Evolutionary conservation across 1,284 basidiomycete genomes (phyloP), one percentile per base, ranked within the genome.

Genomic region (Rhodotorula sp.): DNA sequence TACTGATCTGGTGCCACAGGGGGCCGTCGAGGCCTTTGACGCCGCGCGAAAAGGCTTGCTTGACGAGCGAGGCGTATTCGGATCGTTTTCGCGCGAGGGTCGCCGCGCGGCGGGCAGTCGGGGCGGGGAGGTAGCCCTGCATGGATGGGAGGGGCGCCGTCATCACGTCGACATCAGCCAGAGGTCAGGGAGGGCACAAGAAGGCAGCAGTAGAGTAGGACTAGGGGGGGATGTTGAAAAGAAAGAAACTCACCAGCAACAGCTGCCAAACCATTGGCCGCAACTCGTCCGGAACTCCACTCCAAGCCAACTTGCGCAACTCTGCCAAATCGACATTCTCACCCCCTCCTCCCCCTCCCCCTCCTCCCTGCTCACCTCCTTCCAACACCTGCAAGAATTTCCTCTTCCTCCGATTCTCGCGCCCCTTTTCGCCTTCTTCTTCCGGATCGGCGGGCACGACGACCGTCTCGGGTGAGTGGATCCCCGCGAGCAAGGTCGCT

Each of bases 1-100:
- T 97, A 79, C 93, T 92, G 78, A 97, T 97, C 81, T 97, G 94
- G 82, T 97, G 94, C 95, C 95, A 97, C 80, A 97, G 94, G 82
- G 75, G 90, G 79, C 93, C 92, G 81, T 97, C 94, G 26, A 94
- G 85, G 0, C 89, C 87, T 62, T 89, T 88, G 34, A 87, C 86
- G 68, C 92, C 93, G 60, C 90, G 86, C 16, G 90, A 88, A 80
- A 99, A 98, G n/a, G 95, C 90, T 26, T 95, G 85, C 76, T 93
- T 88, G 6, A 97, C 95, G 66, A 97, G 86, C 31, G 90, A 90
- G 18, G 87, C 86, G 79, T 99, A 99, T 81, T 99, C 95, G 75
- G 89, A 88, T 61, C 95, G 88, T 83, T 99, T 99, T 56, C 95
- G 86, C 48, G 88, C 85, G 21, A 99, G 85, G 0, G 91, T 92